A percentile compares a stretch with the other conserved stretches of the same genome.
Conservation (phyloP, 306 rosid genomes). For the Ammopiptanthus mongolicus region DNA sequence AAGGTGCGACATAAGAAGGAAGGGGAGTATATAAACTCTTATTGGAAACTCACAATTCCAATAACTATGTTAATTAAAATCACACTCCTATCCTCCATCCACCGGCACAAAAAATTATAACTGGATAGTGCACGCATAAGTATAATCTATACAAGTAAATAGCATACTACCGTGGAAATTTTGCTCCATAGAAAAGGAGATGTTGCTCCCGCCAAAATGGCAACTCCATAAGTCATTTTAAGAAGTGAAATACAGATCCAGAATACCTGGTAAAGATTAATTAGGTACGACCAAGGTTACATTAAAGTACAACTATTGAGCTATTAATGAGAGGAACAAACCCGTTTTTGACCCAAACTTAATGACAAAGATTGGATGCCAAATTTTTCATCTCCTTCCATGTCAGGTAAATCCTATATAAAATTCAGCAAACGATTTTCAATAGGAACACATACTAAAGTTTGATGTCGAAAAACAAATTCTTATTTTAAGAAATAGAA, state of each 20-base stretch:
- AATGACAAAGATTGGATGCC: constrained; percentile 63
- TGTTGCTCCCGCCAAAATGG: constrained; percentile 51
- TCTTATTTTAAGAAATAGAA: neutral
- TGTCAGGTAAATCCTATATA: constrained; percentile 64
- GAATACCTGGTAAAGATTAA: constrained; percentile 46
- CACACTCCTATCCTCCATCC: no score
- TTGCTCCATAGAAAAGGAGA: constrained; percentile 56
- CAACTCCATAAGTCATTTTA: constrained; percentile 53
- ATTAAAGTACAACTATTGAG: neutral
- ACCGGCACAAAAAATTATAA: neutral
- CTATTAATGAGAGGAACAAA: constrained; percentile 9
- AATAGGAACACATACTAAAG: neutral
- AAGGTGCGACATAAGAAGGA: no score
- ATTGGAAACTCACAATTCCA: no score
- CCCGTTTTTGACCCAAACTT: constrained; percentile 58
- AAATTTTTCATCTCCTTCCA: constrained; percentile 61
- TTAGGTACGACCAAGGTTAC: neutral
- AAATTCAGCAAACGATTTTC: neutral
- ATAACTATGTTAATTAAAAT: no score
- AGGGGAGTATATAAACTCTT: no score
- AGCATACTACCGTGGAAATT: constrained; percentile 39
- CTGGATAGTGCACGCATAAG: neutral
- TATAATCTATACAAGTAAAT: neutral
- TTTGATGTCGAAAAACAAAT: neutral
- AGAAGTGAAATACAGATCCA: constrained; percentile 67